These are phyloP conservation scores for Ogataea ganodermae DNA, from an alignment of 805 yeast species.

Conservation along the genomic window DNA sequence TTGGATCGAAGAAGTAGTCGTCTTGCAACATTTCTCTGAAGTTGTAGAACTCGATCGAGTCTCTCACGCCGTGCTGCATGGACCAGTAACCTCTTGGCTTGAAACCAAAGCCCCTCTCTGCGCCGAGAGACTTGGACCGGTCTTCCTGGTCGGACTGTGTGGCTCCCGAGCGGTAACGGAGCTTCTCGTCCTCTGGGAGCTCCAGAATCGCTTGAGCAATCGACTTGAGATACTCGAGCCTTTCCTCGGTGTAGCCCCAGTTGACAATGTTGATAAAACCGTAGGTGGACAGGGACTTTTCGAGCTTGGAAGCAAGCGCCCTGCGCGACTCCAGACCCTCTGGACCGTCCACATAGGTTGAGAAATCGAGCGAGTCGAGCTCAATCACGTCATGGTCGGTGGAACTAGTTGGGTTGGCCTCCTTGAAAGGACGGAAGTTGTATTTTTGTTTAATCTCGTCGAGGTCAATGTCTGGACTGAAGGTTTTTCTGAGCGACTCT, in stretches of 20 bases:
- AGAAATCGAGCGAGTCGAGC: conserved; percentile 40
- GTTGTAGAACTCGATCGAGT: conserved; percentile 46
- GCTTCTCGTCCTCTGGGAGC: conserved; percentile 42
- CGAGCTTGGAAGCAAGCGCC: conserved; percentile 39
- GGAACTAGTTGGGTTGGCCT: conserved; percentile 23
- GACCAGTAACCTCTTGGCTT: conserved; percentile 52
- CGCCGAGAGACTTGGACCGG: conserved; percentile 37
- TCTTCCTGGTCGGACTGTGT: conserved; percentile 26
- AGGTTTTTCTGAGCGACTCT: conserved; percentile 4
- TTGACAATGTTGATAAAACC: conserved; percentile 46
- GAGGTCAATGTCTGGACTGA: conserved; percentile 2
- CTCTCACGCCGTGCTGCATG: conserved; percentile 43
- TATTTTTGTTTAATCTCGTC: conserved; percentile 26
- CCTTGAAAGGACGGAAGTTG: conserved; percentile 33
- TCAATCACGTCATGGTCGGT: conserved; percentile 27
- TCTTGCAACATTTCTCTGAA: conserved; percentile 41
- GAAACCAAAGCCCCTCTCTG: conserved; percentile 48
- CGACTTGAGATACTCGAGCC: conserved; percentile 38
- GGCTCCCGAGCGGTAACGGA: conserved; percentile 41
- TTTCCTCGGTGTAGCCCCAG: conserved; percentile 40
- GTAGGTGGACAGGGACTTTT: conserved; percentile 41
- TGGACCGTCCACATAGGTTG: conserved; percentile 39
- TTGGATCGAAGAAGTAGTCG: conserved; percentile 32
- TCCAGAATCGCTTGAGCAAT: conserved; percentile 44
- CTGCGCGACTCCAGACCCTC: conserved; percentile 35